phyloP scores from a whole-genome alignment of 805 yeast genomes.

The Candida quercuum region DNA sequence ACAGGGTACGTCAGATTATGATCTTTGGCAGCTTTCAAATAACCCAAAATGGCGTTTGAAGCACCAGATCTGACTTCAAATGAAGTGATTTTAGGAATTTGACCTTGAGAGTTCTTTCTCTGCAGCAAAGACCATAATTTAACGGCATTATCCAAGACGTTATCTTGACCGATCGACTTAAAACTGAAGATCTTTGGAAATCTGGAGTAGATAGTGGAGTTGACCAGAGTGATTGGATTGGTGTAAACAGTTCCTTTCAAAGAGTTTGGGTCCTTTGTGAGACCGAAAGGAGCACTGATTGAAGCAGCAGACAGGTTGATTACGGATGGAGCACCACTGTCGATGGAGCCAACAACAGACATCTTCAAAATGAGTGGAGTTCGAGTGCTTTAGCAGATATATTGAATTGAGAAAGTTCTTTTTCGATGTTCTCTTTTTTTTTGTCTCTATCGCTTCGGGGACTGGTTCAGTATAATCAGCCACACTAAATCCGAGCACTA shows the following conservation, averaged over 20 bases:
- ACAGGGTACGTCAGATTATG: constrained; percentile 32
- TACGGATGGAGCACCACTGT: constrained; percentile 15
- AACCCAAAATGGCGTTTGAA: constrained; percentile 74
- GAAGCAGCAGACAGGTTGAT: constrained; percentile 33
- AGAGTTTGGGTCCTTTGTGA: constrained; percentile 50
- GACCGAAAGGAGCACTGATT: constrained; percentile 51
- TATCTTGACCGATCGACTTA: constrained; percentile 57
- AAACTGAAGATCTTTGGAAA: constrained; percentile 60
- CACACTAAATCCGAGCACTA: neutral
- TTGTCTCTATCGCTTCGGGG: too few species aligned
- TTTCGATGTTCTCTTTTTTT: neutral
- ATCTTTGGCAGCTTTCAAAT: constrained; percentile 31
- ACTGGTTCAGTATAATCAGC: neutral
- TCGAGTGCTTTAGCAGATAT: too few species aligned
- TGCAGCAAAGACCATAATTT: constrained; percentile 52
- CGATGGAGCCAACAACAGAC: constrained; percentile 19
- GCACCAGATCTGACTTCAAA: constrained; percentile 82
- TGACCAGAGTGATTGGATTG: constrained; percentile 48
- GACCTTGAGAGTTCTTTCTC: constrained; percentile 46
- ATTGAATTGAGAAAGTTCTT: too few species aligned
- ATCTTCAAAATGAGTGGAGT: too few species aligned
- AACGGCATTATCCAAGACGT: constrained; percentile 54
- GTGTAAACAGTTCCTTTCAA: constrained; percentile 45
- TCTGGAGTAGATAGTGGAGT: constrained; percentile 46
- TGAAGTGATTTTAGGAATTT: constrained; percentile 54